Evolutionary conservation across 2,329 filamentous ascomycete species (phyloP).

Genomic region (Trichophyton verrucosum): DNA sequence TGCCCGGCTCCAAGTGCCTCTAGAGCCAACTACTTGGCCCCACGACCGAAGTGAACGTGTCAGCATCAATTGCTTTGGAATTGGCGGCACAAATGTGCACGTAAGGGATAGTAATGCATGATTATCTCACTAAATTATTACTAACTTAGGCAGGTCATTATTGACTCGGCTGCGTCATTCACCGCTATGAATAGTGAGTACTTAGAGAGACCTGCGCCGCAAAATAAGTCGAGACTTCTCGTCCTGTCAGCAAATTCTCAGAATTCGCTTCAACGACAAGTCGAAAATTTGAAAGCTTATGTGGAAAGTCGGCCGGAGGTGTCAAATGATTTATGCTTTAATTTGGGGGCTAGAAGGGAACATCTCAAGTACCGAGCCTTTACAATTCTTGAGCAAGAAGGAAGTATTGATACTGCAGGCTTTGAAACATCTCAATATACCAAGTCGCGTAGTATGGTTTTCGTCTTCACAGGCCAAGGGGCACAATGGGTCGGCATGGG

Average conservation of each 20-base stretch:
- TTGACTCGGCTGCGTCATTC: neutral
- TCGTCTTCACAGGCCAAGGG: slow-evolving; percentile 15
- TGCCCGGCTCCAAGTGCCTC: slow-evolving; percentile 6
- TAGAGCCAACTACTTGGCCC: slow-evolving; percentile 18
- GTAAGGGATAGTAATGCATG: neutral
- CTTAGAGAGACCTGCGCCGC: neutral
- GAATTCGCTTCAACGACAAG: neutral
- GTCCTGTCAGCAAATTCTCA: neutral
- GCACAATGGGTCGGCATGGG: slow-evolving; percentile 13
- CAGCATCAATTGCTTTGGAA: slow-evolving; percentile 17
- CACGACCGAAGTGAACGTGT: slow-evolving; percentile 7
- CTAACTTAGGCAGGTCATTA: neutral
- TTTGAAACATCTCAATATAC: neutral
- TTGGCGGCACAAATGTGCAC: slow-evolving; percentile 11
- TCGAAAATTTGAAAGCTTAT: neutral
- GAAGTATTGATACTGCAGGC: neutral
- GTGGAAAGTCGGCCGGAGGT: neutral
- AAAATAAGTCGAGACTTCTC: neutral
- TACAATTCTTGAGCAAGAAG: neutral
- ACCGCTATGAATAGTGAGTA: too few relatives aligned
- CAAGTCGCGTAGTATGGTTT: neutral
- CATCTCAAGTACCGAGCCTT: neutral
- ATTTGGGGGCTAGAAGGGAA: neutral
- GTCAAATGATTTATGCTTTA: neutral
- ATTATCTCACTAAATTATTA: neutral